Evolutionary conservation across 2,329 filamentous ascomycete genomes (phyloP).

Genomic region (Ascochyta fabae): DNA sequence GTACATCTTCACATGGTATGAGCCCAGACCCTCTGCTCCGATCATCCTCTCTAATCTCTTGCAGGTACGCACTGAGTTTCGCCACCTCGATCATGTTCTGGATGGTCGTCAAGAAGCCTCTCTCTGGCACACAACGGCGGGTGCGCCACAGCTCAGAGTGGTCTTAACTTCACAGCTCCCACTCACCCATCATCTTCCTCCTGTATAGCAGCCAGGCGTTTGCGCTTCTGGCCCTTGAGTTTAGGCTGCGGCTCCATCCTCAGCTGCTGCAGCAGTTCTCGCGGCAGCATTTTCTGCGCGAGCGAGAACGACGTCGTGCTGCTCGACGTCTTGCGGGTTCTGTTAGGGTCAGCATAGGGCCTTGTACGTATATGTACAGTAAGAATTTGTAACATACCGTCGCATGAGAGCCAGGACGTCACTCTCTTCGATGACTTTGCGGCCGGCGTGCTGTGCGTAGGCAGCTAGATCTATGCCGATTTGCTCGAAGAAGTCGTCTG

Average conservation of each 20-base stretch:
- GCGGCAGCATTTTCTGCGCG: slow-evolving; percentile 80
- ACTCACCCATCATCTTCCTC: slow-evolving; percentile 56
- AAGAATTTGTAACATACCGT: slow-evolving; percentile 64
- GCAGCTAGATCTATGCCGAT: slow-evolving; percentile 78
- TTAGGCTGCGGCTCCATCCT: slow-evolving; percentile 65
- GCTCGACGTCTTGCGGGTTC: slow-evolving; percentile 68
- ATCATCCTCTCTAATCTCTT: slow-evolving; percentile 21
- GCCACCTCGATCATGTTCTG: slow-evolving; percentile 95
- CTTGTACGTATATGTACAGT: slow-evolving; percentile 28
- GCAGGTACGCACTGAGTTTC: slow-evolving; percentile 81
- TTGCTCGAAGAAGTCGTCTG: slow-evolving; percentile 93
- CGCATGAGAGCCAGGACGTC: slow-evolving; percentile 84
- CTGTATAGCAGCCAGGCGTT: slow-evolving; percentile 50
- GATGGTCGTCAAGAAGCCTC: slow-evolving; percentile 90
- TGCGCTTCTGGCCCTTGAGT: slow-evolving; percentile 53
- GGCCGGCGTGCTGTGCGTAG: slow-evolving; percentile 80
- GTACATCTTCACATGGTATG: slow-evolving; percentile 98
- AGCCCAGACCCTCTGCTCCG: background rate
- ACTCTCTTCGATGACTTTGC: slow-evolving; percentile 84
- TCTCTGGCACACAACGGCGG: slow-evolving; percentile 73
- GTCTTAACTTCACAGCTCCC: slow-evolving; percentile 55
- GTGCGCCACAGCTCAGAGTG: slow-evolving; percentile 79
- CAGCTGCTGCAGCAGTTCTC: slow-evolving; percentile 82
- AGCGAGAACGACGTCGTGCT: slow-evolving; percentile 81
- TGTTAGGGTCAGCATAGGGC: slow-evolving; percentile 15